Conservation (phyloP, 805 yeast genomes). For the Clavispora phyllophila region DNA sequence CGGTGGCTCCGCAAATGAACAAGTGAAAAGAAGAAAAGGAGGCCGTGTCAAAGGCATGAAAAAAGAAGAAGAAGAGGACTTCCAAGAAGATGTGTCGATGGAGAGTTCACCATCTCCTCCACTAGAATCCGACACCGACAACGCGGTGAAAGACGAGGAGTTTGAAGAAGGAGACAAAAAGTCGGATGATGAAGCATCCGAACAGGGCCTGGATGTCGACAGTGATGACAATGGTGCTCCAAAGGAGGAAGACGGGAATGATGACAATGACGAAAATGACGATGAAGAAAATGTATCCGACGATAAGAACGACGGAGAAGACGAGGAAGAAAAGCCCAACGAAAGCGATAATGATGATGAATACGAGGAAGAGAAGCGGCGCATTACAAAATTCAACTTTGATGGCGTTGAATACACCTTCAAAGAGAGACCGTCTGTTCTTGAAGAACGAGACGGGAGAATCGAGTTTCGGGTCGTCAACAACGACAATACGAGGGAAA, state of each 20-base stretch:
- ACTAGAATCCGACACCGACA: conserved; percentile 17
- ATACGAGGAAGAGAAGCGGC: conserved; percentile 38
- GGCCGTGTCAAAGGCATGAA: conserved; percentile 22
- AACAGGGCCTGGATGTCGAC: conserved; percentile 18
- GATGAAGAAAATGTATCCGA: conserved; percentile 6
- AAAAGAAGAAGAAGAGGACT: conserved; percentile 8
- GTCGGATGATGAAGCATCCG: conserved; percentile 10
- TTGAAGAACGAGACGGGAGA: conserved; percentile 88
- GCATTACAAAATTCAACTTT: conserved; percentile 49
- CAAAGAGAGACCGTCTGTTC: conserved; percentile 88
- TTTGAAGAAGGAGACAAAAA: conserved; percentile 15
- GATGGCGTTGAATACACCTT: conserved; percentile 80
- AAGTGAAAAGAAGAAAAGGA: conserved; percentile 13
- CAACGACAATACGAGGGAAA: conserved; percentile 85
- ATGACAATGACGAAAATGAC: conserved; percentile 4
- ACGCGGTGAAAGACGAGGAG: conserved; percentile 13
- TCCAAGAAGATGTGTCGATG: conserved; percentile 12
- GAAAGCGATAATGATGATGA: conserved; percentile 43
- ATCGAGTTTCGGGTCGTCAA: conserved; percentile 96
- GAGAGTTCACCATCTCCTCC: conserved; percentile 12
- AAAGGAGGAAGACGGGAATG: conserved; percentile 3
- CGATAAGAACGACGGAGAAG: conserved; percentile 6
- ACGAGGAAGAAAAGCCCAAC: conserved; percentile 21
- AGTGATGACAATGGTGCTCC: conserved; percentile 11
- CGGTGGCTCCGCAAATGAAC: conserved; percentile 23